Conservation (phyloP, 345 rosid genomes). For the Arabidopsis thaliana region DNA sequence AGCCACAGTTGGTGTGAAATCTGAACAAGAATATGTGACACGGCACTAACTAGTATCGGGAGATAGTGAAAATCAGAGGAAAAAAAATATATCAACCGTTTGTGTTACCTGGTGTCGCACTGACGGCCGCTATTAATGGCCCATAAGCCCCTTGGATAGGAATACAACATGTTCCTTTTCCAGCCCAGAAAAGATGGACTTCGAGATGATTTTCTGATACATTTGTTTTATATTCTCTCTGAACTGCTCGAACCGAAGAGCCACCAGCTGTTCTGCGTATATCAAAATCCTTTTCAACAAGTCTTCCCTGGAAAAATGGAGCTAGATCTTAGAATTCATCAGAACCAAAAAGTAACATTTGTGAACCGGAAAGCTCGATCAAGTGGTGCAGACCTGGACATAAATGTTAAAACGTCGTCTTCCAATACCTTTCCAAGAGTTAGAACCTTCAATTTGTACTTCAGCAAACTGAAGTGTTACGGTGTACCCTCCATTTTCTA, state of each 20-base stretch:
- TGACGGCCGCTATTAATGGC: constrained; percentile 57
- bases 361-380: not conserved
- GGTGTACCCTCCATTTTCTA: constrained; percentile 44
- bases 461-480: constrained; percentile 41
- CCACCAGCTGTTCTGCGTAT: constrained; percentile 50
- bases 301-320: constrained; percentile 48
- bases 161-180: constrained; percentile 50
- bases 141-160: constrained; percentile 51
- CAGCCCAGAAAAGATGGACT: constrained; percentile 50
- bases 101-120: constrained; percentile 62
- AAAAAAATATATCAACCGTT: not conserved
- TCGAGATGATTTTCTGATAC: constrained; percentile 47
- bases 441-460: constrained; percentile 28
- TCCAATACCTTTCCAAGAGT: constrained; percentile 51
- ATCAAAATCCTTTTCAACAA: constrained; percentile 57
- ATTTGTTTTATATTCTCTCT: constrained; percentile 33
- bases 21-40: constrained; percentile 45
- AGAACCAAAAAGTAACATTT: constrained; percentile 6
- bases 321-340: constrained; percentile 12
- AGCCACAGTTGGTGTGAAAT: constrained; percentile 66
- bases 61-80: not conserved
- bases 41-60: not conserved
- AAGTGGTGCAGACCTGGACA: constrained; percentile 50
- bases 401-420: constrained; percentile 59
- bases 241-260: constrained; percentile 44